These are phyloP conservation scores for Aspergillus diversus DNA, from an alignment of 495 filamentous ascomycete species.

Conservation along the genomic window DNA sequence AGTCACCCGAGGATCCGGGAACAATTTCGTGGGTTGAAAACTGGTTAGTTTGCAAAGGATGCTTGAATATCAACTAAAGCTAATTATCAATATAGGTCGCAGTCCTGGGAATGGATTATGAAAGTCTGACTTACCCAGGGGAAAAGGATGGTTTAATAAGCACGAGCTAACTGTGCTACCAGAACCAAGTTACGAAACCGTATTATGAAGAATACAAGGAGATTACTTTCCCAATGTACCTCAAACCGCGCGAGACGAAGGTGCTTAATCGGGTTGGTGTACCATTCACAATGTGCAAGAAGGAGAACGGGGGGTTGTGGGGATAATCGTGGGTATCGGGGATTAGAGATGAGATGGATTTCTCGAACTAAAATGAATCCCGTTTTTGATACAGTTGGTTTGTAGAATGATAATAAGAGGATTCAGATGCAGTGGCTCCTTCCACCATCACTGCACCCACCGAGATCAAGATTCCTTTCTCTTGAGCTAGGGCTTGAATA, in stretches of 20 bases:
- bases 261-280: conserved; percentile 41
- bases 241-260: conserved; percentile 47
- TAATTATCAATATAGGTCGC: conserved; percentile 28
- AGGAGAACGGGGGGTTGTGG: conserved; percentile 1
- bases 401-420: too few relatives aligned
- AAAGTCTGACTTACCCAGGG: conserved; percentile 33
- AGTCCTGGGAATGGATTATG: conserved; percentile 44
- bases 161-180: conserved; percentile 20
- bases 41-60: conserved; percentile 31
- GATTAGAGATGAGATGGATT: too few relatives aligned
- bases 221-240: conserved; percentile 51
- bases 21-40: conserved; percentile 51
- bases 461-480: too few relatives aligned
- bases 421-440: too few relatives aligned
- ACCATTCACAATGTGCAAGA: conserved; percentile 36
- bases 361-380: too few relatives aligned
- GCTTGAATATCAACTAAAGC: too few relatives aligned
- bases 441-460: too few relatives aligned
- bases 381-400: too few relatives aligned
- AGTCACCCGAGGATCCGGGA: conserved; percentile 43
- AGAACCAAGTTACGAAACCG: conserved; percentile 53
- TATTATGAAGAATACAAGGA: conserved; percentile 55
- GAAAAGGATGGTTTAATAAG: too few relatives aligned
- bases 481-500: too few relatives aligned
- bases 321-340: not conserved